Base-by-base conservation (phyloP, 805 yeast genomes). In the Cyberlindnera sargentensis region DNA sequence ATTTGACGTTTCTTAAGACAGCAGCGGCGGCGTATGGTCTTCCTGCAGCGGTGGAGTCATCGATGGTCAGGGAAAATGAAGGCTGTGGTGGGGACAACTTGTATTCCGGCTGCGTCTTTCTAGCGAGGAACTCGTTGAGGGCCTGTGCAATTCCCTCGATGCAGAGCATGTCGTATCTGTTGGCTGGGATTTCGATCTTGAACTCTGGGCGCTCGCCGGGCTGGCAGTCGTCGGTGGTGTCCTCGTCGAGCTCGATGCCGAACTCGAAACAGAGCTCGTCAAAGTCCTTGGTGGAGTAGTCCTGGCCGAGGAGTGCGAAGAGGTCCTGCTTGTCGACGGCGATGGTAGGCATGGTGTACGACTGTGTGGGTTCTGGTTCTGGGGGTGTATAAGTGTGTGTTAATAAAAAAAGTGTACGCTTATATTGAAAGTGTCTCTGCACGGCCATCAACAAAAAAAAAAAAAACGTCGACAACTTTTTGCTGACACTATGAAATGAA, bases 101-200 rank as follows among this genome's bases (percentile, higher is more conserved):
- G 72, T 76, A 91, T 29, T 67, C 64, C 41, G 99, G 96, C 36
- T 84, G 71, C 39, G 67, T 61, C 5, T 64, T 56, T 47, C 76
- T 78, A 32, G 95, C 95, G 56, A 91, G 72, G 61, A 86, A 93
- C 63, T 90, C 95, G 59, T 89, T 89, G 61, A 93, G 72, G 1
- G 98, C 91, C 61, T 88, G 95, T 1, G 97, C 89, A 65, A 93
- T 89, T 61, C 99, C 99, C 68, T 93, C 99, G 56, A 89, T 84
- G 72, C 99, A 95, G 52, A 93, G 79, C 90, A 93, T 80, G 65
- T 93, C 99, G 62, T 93, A 95, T 73, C 99, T 84, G 70, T 93
- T 93, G 49, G 99, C 99, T 46, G 96, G 97, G 51, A 95, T 82
- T 66, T 93, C 99, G 59, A 93, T 88, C 70, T 93, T 93, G 58